Evolutionary conservation across 192 early-diverging fungal genomes (phyloP).

Genomic region (Powellomyces hirtus): DNA sequence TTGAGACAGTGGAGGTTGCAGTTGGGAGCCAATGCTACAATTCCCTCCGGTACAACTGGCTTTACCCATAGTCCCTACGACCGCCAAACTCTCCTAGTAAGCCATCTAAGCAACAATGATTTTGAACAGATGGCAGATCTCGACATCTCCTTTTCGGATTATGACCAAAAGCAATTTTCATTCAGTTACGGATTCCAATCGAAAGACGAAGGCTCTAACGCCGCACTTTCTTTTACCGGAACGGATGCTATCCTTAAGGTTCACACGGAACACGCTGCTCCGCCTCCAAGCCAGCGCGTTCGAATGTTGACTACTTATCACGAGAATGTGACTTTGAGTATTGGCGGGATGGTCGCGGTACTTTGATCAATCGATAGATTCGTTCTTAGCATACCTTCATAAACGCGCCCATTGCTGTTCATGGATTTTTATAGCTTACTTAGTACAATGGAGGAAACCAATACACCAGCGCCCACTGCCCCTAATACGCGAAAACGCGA

Average conservation of each 20-base stretch:
- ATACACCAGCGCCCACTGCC: too few species aligned
- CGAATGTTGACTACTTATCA: background rate
- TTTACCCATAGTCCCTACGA: conserved; percentile 10
- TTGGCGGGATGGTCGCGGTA: conserved; percentile 1
- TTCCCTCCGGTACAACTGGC: conserved; percentile 5
- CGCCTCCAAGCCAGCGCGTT: background rate
- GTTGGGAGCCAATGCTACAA: background rate
- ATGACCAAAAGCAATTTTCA: background rate
- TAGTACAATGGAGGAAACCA: too few species aligned
- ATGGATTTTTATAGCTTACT: too few species aligned
- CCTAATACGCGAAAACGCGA: too few species aligned
- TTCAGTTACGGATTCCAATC: background rate
- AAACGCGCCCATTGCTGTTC: too few species aligned
- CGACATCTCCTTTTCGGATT: conserved; percentile 13
- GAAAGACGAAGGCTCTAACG: conserved; percentile 1
- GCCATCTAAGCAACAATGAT: background rate
- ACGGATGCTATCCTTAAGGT: background rate
- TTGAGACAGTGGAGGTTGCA: conserved; percentile 7
- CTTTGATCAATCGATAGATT: too few species aligned
- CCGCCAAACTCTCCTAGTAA: conserved; percentile 4
- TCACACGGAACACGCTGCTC: background rate
- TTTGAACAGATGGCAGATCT: conserved; percentile 10
- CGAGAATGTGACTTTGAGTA: conserved; percentile 17
- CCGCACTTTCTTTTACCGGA: conserved; percentile 12
- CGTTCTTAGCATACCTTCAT: too few species aligned